Base-by-base conservation (phyloP, 192 early-diverging fungal genomes). In the Mortierella alpina region DNA sequence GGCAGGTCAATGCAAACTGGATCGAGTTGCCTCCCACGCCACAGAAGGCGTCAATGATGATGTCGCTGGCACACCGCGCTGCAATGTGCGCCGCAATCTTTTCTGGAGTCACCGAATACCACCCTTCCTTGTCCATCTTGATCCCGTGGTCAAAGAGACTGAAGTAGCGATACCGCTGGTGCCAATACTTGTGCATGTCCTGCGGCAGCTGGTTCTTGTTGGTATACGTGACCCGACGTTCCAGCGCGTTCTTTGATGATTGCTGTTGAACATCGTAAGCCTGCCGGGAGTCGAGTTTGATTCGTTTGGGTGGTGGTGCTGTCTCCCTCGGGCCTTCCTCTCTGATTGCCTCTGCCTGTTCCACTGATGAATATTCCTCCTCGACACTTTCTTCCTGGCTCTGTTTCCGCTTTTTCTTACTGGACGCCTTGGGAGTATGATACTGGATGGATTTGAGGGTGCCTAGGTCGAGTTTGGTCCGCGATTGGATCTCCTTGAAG, bases 71-170 rank as follows among this genome's bases (percentile, higher is more conserved):
- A 64, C 93, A 91, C 12, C 96, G 85, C 46, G 89, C 63, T 10
- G 89, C 96, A 15, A 95, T 91, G 72, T 98, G 90, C 20, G 82
- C 66, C 8, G 97, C 96, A 47, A 99, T 92, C 49, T 84, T 78
- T 69, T 99, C 98, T 2, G 96, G 98, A 0, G 97, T 99, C 1
- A 98, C 95, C 2, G 96, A 97, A 83, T 90, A 99, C 98, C 96
- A 96, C 20, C 94, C 91, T 75, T 94, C 94, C 81, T 91, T 87
- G 75, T 98, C 97, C 73, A 99, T 88, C 54, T 87, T 81, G 70
- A 96, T 92, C 6, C 96, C 96, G 40, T 95, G 82, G 79, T 99
- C 95, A 73, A 90, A 99, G 40, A 85, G 84, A 59, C 90, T 90
- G 68, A 99, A 99, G 18, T 95, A 88, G 22, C 84, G 84, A 76